Evolutionary conservation across 805 yeast genomes (phyloP), one percentile per base, ranked within the genome.

Genomic region (Lachancea quebecensis): DNA sequence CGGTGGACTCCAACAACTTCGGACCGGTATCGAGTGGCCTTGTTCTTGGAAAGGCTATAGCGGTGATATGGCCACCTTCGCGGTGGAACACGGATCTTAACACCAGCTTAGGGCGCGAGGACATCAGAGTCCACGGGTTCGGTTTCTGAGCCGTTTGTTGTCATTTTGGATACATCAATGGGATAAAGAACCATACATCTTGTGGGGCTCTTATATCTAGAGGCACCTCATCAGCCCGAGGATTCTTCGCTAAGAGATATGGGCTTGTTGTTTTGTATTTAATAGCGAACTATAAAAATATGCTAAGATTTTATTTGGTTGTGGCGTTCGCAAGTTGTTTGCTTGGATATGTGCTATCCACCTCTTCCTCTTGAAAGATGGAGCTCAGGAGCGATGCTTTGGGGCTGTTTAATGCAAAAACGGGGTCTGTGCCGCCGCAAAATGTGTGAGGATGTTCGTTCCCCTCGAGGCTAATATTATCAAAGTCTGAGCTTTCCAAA

Each of bases 1-100:
- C 95, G 0, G 69, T 89, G 1, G 98, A 91, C 65, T 81, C 91
- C 42, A 90, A 89, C 62, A 76, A 74, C 8, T 91, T 85, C 67
- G 98, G 98, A 0, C 95, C 97, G 0, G 75, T 91, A 0, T 82
- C 95, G 12, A 74, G 79, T 33, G 96, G 91, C 0, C 66, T 91
- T 47, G 81, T 89, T 17, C 57, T 85, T 10, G 97, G 96, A 1
- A 84, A 79, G 56, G 95, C 84, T 1, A 69, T 77, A 1, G 64
- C 67, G 38, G 71, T 90, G 1, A 63, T 89, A 38, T 87, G 85
- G 82, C 97, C 96, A 1, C 68, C 74, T 2, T 58, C 62, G 28
- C 70, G 86, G 48, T 68, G 75, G 60, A 82, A 83, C 4, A 42
- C 54, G 7, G 54, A 56, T 44, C 41, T 61, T 39, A 43, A 53